phyloP scores from a whole-genome alignment of 805 yeast species.

The Metschnikowia bowlesiae region DNA sequence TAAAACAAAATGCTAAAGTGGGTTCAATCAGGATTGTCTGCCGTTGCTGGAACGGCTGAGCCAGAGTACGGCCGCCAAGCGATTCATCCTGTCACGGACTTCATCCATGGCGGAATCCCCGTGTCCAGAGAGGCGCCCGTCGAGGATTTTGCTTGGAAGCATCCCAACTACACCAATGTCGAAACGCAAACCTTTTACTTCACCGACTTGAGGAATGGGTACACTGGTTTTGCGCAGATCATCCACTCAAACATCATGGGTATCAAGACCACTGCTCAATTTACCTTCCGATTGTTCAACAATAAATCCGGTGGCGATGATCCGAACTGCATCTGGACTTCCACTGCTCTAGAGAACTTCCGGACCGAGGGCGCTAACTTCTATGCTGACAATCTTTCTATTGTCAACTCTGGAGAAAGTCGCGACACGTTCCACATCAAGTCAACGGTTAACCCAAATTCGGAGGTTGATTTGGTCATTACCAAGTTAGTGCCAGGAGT shows the following conservation, averaged over 20 bases:
- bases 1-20: constrained; percentile 58
- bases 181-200: constrained; percentile 95
- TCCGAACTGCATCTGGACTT: constrained; percentile 70
- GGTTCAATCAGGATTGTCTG: constrained; percentile 85
- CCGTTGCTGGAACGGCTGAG: constrained; percentile 94
- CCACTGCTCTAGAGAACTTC: constrained; percentile 81
- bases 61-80: constrained; percentile 95
- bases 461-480: constrained; percentile 65
- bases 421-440: constrained; percentile 46
- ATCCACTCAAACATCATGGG: constrained; percentile 92
- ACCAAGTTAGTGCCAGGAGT: constrained; percentile 69
- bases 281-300: constrained; percentile 79
- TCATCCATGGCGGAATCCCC: constrained; percentile 36
- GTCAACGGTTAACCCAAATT: constrained; percentile 63
- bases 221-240: constrained; percentile 86
- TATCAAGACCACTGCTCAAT: constrained; percentile 84
- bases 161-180: constrained; percentile 80
- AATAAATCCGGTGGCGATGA: constrained; percentile 38
- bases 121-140: constrained; percentile 49
- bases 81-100: constrained; percentile 73
- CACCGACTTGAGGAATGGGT: constrained; percentile 54
- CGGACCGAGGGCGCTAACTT: constrained; percentile 70
- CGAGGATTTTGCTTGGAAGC: constrained; percentile 73
- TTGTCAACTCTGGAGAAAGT: constrained; percentile 54
- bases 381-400: constrained; percentile 66